Percentiles rank a stretch among this genome's conserved stretches.
Evolutionary conservation across 2,329 filamentous ascomycete species (phyloP).

Genomic region (Hypomyces rosellus): DNA sequence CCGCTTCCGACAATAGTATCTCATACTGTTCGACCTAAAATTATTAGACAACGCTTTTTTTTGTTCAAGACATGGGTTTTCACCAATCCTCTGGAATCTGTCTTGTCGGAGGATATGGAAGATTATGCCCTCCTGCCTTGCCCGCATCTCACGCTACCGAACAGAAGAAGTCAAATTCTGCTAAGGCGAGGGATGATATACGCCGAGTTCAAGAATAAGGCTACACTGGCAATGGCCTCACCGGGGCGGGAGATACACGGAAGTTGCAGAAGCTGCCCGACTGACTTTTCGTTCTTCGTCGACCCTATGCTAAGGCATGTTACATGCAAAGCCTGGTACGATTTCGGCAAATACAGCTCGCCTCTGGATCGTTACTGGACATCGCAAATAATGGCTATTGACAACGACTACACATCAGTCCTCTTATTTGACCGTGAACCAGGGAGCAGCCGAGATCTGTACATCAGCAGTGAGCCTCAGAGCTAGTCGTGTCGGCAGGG

Average conservation of each 20-base stretch:
- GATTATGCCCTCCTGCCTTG: not conserved
- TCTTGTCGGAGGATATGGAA: not conserved
- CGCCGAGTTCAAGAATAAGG: not conserved
- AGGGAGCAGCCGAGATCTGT: not conserved
- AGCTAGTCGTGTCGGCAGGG: not conserved
- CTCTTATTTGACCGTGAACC: not conserved
- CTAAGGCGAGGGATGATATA: not conserved
- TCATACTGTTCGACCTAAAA: not conserved
- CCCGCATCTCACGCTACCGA: not conserved
- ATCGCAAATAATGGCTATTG: not conserved
- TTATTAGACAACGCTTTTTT: not conserved
- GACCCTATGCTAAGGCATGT: not conserved
- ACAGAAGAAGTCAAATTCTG: not conserved
- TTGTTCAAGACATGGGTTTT: not conserved
- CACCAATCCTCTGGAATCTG: not conserved
- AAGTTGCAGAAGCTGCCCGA: not conserved
- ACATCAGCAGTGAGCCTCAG: not conserved
- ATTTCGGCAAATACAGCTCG: not conserved
- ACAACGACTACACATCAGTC: not conserved
- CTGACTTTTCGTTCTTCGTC: not conserved
- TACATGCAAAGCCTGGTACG: not conserved
- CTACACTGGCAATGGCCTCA: not conserved
- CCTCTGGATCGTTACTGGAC: not conserved
- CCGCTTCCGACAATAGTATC: not conserved
- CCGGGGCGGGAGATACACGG: not conserved